A percentile compares a stretch with the other conserved stretches of the same genome.
Evolutionary conservation across 78 protist genomes (phyloP).

Genomic region (Guillardia theta): DNA sequence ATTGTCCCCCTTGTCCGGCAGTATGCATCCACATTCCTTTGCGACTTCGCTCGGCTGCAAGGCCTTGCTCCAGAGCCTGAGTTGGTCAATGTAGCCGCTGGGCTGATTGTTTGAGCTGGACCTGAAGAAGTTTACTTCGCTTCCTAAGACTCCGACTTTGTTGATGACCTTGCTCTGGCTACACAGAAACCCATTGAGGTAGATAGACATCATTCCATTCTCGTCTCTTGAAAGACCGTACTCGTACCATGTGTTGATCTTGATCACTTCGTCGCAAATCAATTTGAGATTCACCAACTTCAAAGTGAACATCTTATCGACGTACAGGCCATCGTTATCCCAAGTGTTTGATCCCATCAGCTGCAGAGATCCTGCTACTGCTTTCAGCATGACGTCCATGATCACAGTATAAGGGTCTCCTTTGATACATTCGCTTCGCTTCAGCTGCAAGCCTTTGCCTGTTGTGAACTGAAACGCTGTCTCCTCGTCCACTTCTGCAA

Average conservation of each 20-base stretch:
- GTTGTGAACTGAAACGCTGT: too few species aligned
- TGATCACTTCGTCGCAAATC: not conserved
- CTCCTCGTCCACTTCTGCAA: too few species aligned
- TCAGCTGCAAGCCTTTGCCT: not conserved
- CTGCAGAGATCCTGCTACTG: not conserved
- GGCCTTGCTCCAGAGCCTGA: not conserved
- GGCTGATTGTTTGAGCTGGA: not conserved
- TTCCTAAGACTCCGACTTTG: not conserved
- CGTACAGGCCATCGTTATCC: not conserved
- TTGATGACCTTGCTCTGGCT: not conserved
- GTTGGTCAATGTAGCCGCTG: not conserved
- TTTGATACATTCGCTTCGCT: not conserved
- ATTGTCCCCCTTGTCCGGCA: too few species aligned
- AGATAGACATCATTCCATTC: not conserved
- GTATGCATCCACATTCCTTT: not conserved
- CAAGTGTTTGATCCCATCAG: not conserved
- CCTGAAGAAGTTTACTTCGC: not conserved
- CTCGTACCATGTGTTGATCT: not conserved
- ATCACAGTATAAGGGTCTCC: not conserved
- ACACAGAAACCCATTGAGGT: not conserved
- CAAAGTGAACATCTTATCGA: not conserved
- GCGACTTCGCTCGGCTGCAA: not conserved
- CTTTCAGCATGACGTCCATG: not conserved
- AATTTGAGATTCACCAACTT: not conserved
- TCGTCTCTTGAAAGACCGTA: not conserved